Evolutionary conservation across 495 filamentous ascomycete genomes (phyloP), one percentile per base, ranked within the genome.

Genomic region (Xylaria telfairii): DNA sequence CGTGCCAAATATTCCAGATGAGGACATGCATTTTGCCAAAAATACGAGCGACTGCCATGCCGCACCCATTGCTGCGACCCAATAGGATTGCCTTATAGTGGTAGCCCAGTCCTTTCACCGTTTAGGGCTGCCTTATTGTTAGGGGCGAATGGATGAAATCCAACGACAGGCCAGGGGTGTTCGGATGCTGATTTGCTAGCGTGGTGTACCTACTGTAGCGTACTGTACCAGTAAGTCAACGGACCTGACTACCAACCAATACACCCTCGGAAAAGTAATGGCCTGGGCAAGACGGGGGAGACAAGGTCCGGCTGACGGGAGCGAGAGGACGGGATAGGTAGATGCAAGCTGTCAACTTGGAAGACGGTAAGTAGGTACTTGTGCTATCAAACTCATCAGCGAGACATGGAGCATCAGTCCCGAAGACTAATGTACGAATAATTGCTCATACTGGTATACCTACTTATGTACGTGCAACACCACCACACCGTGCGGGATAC

Each of bases 231-330:
- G 64, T 41, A 32, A 57, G 64, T 41, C 17, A 57, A 37, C n/a
- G 19, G 54, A 42, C 28, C 41, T 53, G 46, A 26, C 64, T 54
- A 26, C 46, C 47, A 19, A 42, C 59, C 37, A 62, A 62, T 67
- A 37, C 21, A n/a, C 39, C 19, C 13, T 47, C 54, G 54, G 26
- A 37, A 34, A 37, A 21, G 19, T 15, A 39, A 46, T 63, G 39
- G 54, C 28, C 30, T 32, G 54, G 28, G 3, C 49, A 21, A 49
- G 42, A 60, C 66, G 53, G 54, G 13, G 24, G 41, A 44, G 54
- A 68, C 21, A 30, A 37, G 39, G 30, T 49, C 66, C 66, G 51
- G 66, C 66, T 61, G 66, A 68, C 41, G 39, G 61, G 30, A 49
- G 30, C 15, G 32, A 42, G 30, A 66, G 63, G 30, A 37, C n/a